Evolutionary conservation across 208 protist genomes (phyloP), one percentile per base, ranked within the genome.

Genomic region (Blechomonas ayalai): DNA sequence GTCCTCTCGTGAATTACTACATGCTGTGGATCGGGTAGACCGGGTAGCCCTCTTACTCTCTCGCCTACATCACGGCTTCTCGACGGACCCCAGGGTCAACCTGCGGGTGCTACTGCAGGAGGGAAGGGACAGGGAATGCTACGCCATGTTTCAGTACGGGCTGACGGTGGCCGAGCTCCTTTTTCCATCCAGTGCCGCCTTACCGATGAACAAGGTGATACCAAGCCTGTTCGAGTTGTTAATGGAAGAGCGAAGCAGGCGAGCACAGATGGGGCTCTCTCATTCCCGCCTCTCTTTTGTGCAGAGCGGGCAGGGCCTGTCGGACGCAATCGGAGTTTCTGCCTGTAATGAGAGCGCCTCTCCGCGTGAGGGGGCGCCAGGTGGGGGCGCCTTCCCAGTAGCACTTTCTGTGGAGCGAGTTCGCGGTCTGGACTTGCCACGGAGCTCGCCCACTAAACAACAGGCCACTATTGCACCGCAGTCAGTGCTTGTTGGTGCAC

Each of bases 61-160:
- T 7, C 76, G 82, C 2, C 50, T 77, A 39, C 59, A 49, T 9
- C 37, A 23, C 10, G 72, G 71, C 33, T 85, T 86, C 50, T 43
- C 63, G 0, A 39, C 61, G 8, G 51, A 80, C 20, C 57, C 61
- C 2, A 4, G 64, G 9, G 43, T 44, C 27, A 69, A 69, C 43
- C 43, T 86, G 12, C 49, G 32, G 2, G 52, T 85, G 10, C 67
- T 91, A 15, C 32, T 75, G n/a, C 23, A 68, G 16, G 74, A 87
- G 24, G 74, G 71, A 9, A 12, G 35, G 1, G 82, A 91, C 47
- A 64, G 70, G 32, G 82, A 91, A 64, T 67, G 67, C 22, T 85
- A 70, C 38, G 35, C 59, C 10, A 42, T 83, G 2, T 85, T 85
- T 39, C 60, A 67, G 13, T 91, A 87, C 46, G 82, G 72, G 20